Conservation (phyloP, 176 grass and related monocot genomes). For the Stipa capillata region DNA sequence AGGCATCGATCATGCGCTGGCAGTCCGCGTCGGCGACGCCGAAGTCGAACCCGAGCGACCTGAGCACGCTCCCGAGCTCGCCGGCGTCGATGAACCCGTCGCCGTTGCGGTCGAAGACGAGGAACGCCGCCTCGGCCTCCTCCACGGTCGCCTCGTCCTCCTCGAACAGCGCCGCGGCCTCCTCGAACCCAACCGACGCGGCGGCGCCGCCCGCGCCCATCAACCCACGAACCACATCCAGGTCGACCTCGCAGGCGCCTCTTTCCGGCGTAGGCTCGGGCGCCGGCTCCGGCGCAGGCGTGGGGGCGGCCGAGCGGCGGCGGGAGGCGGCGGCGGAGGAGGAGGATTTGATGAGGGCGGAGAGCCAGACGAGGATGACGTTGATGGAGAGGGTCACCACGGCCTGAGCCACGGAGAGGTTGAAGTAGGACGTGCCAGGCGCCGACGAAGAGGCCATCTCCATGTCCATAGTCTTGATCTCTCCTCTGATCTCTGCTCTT, state of each 20-base stretch:
- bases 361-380: conserved; percentile 17
- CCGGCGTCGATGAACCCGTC: conserved; percentile 64
- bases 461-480: background rate
- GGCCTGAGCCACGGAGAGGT: conserved; percentile 24
- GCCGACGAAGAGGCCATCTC: background rate
- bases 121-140: conserved; percentile 56
- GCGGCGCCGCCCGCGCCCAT: conserved; percentile 16
- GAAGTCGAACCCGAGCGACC: conserved; percentile 46
- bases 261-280: background rate
- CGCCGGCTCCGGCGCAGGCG: background rate
- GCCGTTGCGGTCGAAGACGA: conserved; percentile 62
- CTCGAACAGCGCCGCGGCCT: conserved; percentile 56
- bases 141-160: conserved; percentile 61
- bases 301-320: background rate
- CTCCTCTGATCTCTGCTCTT: background rate
- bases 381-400: conserved; percentile 31
- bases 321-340: background rate
- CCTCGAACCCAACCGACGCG: conserved; percentile 42
- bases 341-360: conserved; percentile 15
- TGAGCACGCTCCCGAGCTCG: conserved; percentile 60
- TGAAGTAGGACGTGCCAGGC: conserved; percentile 10
- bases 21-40: conserved; percentile 30
- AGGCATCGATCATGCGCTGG: conserved; percentile 58
- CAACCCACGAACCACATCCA: conserved; percentile 31
- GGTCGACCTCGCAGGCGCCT: background rate